Conservation (phyloP, 2,329 filamentous ascomycete species). For the Claviceps digitariae region DNA sequence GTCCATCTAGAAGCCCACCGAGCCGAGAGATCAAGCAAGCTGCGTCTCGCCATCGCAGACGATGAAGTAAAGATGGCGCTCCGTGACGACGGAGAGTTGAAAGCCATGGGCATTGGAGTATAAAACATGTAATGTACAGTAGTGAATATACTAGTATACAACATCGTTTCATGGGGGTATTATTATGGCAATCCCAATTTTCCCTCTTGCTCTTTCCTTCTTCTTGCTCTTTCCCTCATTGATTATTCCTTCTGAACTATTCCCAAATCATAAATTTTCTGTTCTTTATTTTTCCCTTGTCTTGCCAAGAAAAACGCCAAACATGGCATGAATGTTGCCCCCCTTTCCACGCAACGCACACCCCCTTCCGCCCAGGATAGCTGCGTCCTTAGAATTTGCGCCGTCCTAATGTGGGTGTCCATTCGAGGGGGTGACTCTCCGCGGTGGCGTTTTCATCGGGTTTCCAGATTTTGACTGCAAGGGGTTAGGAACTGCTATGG, state of each 20-base stretch:
- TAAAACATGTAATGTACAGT: conserved; percentile 18
- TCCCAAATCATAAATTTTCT: neutral
- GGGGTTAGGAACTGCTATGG: conserved; percentile 38
- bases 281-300: neutral
- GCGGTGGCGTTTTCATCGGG: conserved; percentile 82
- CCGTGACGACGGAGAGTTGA: conserved; percentile 76
- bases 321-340: neutral
- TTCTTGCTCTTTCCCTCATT: neutral
- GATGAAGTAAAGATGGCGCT: conserved; percentile 85
- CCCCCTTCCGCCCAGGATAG: neutral
- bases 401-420: conserved; percentile 69
- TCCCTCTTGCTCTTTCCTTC: neutral
- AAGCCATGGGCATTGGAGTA: conserved; percentile 53
- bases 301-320: neutral
- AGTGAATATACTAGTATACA: conserved; percentile 5
- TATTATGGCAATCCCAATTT: neutral
- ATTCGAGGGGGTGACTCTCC: conserved; percentile 82
- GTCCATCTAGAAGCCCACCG: conserved; percentile 69
- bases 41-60: conserved; percentile 73
- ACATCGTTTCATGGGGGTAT: conserved; percentile 6
- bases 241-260: neutral
- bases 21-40: conserved; percentile 75
- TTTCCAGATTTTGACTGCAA: conserved; percentile 86
- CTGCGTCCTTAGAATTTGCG: conserved; percentile 49
- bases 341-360: neutral